Conservation (phyloP, 2,329 filamentous ascomycete genomes). For the Rasamsonia emersonii region DNA sequence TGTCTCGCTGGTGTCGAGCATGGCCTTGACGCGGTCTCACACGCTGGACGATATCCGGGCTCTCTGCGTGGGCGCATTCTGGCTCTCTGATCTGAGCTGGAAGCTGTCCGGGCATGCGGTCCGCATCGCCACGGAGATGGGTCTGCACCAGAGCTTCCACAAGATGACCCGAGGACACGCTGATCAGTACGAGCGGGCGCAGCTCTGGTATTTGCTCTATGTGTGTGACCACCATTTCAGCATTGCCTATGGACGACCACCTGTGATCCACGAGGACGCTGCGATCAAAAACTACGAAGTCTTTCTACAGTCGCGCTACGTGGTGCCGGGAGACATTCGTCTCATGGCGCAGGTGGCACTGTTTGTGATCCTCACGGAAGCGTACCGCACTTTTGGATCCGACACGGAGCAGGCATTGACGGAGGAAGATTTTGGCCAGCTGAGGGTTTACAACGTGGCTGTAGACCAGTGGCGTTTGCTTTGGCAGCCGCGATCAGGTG, state of each 20-base stretch:
- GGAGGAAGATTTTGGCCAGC: constrained; percentile 43
- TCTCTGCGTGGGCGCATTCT: constrained; percentile 53
- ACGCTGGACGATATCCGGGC: constrained; percentile 51
- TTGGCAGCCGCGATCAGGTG: constrained; percentile 40
- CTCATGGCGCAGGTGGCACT: constrained; percentile 51
- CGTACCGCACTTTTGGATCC: constrained; percentile 48
- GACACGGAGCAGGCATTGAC: constrained; percentile 46
- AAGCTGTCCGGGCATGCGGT: constrained; percentile 53
- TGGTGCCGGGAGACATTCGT: constrained; percentile 48
- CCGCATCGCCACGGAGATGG: constrained; percentile 50
- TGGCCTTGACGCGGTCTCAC: constrained; percentile 51
- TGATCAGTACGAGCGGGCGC: constrained; percentile 46
- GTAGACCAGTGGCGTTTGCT: constrained; percentile 46
- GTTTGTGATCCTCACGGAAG: constrained; percentile 50
- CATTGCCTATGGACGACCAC: constrained; percentile 52
- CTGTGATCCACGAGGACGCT: constrained; percentile 50
- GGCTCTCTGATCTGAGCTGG: constrained; percentile 56
- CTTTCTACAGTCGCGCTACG: constrained; percentile 44
- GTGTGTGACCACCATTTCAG: constrained; percentile 60
- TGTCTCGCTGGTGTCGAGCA: constrained; percentile 46
- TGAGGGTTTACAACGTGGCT: constrained; percentile 37
- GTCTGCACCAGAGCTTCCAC: constrained; percentile 46
- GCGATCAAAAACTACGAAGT: constrained; percentile 51
- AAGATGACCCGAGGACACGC: constrained; percentile 40
- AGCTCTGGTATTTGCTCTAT: constrained; percentile 56